Base-by-base conservation (phyloP, 2,329 filamentous ascomycete genomes). In the Trichoderma polysporum region DNA sequence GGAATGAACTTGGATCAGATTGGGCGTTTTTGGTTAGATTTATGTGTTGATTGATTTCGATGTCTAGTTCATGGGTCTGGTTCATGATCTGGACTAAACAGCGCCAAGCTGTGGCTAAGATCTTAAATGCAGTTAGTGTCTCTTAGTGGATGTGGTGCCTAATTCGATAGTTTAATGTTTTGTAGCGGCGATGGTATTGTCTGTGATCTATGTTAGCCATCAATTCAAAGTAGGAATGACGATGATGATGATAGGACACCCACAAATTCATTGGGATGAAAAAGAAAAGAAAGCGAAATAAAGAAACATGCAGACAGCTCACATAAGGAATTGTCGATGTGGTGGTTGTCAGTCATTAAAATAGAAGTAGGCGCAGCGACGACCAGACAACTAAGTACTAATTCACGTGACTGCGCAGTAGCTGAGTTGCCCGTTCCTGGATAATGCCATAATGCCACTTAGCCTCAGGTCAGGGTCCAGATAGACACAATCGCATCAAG, bases 371-470 rank as follows among this genome's bases (percentile, higher is more conserved):
- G 47, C 27, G 62, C 49, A n/a, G 39, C 49, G 33, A 52, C 2
- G 10, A 39, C 4, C 22, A 50, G 39, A n/a, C n/a, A n/a, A n/a
- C n/a, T n/a, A n/a, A n/a, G n/a, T n/a, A n/a, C n/a, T 22, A 41
- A 17, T 56, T 29, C 62, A 66, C 62, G 62, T 66, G 62, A 66
- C 53, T 41, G 53, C 62, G 62, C 59, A 17, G 39, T 12, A 37
- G 31, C 17, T 39, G 31, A 29, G 19, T 3, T 25, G 19, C 59
- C 19, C 37, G 59, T 54, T 33, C 60, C 60, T 63, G 59, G 19
- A 45, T 17, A 49, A 15, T 49, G 22, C 22, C 45, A 61, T 25
- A 45, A 62, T 53, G 59, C 59, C 59, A 62, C 59, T 59, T 62
- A 19, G 59, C 59, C 25, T 53, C 31, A 39, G 45, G 25, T 35